Evolutionary conservation across 306 rosid species (phyloP), one percentile per base, ranked within the genome.

Genomic region (Trichosanthes cucumerina): DNA sequence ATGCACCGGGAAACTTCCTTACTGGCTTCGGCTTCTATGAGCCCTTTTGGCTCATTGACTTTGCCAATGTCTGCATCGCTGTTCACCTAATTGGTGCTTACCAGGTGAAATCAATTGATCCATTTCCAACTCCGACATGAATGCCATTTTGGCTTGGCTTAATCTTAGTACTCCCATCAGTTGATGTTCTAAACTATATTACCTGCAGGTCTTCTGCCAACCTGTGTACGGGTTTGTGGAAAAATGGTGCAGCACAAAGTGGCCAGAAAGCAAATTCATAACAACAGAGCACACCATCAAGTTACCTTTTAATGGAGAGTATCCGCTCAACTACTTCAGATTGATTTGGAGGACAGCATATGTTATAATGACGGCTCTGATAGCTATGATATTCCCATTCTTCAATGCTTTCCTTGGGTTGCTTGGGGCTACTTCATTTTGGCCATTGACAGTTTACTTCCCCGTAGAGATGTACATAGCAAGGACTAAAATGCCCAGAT

Each of bases 11-110:
- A 82, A 96, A 96, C 76, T 96, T 96, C 89, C 98, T 96, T 81
- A 96, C 99, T 0, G 99, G 99, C 7, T 95, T 95, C 44, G 99
- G 99, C 65, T 96, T 96, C 93, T 96, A 96, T 9, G 98, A 96
- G 75, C 99, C 99, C 12, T 96, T 92, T 77, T 96, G 99, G 99
- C 88, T 96, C 19, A 84, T 96, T 18, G 99, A 96, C 78, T 46
- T 96, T 6, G 99, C 99, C 81, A 92, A 96, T 62, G 59, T 91
- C 50, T 91, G 93, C 90, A 96, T 96, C 31, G 99, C 91, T 1
- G 43, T 96, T 53, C 99, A 96, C 81, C 83, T 96, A n/a, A 57
- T 92, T 41, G 94, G 99, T 0, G 99, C 99, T 81, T 96, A 96
- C 76, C 99, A 96, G 91, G 99, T 95, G 54, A 76, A 53, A 47